Evolutionary conservation across 192 early-diverging fungal species (phyloP), one percentile per base, ranked within the genome.

Genomic region (Coemansia aciculifera): DNA sequence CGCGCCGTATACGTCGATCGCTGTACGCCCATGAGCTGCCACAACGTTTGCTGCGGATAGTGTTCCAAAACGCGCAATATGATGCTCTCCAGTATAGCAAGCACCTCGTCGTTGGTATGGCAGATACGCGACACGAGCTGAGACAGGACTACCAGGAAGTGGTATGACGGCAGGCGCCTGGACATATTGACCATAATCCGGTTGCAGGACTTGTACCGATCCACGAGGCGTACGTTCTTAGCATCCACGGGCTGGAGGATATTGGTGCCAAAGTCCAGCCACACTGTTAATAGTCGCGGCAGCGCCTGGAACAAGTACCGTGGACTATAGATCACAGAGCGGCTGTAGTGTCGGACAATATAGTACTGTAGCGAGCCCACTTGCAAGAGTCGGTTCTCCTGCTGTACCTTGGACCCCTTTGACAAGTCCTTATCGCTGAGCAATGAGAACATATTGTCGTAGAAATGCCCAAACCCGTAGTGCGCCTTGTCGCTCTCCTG

Each of bases 61-160:
- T 81, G 83, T 23, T 79, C 60, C 36, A 96, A 84, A 7, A 94
- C 90, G 7, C 74, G 83, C 34, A 88, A 69, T 5, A 95, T 80
- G 31, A 96, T 91, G 29, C 68, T 65, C 69, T 94, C 89, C 5
- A 96, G 72, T 6, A 91, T 78, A 13, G 70, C 62, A 62, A 88
- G 87, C 31, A 93, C 91, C 15, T 85, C 78, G 19, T 74, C 60
- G 71, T 94, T 89, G 36, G 71, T 73, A 54, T 96, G 95, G 64
- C 89, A 88, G 48, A 96, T 93, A 0, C 94, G 81, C 32, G 94
- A 94, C n/a, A 90, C 86, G 37, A 96, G 85, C 78, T 96, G 95
- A 12, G 94, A 89, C 39, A 96, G 85, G 4, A 91, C 91, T 0
- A 90, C 90, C 42, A 95, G 62, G 57, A 94, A 93, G 63, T 89